Conservation (phyloP, 2,329 filamentous ascomycete genomes). For the Emmonsiellopsis sp. region DNA sequence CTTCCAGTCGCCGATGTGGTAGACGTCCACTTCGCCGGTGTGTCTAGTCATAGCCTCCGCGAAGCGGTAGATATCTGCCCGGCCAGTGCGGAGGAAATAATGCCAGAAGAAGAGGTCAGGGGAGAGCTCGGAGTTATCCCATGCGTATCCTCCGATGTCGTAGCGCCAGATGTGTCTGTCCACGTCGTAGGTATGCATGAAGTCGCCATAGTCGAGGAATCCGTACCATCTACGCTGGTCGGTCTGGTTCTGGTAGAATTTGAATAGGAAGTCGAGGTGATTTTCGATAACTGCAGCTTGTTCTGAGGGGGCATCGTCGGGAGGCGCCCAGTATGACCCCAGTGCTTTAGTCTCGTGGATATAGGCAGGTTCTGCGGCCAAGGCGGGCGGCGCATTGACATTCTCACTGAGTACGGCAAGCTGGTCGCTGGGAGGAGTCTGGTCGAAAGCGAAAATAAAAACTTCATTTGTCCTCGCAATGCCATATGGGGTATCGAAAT, state of each 20-base stretch:
- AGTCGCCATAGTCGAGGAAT: conserved; percentile 53
- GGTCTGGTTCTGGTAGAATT: conserved; percentile 48
- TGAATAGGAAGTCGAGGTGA: conserved; percentile 47
- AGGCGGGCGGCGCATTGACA: conserved; percentile 44
- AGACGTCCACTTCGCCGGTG: conserved; percentile 53
- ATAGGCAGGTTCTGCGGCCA: conserved; percentile 40
- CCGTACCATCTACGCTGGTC: conserved; percentile 54
- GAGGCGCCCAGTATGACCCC: conserved; percentile 46
- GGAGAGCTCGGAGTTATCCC: conserved; percentile 57
- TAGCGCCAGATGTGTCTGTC: conserved; percentile 54
- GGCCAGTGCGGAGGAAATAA: conserved; percentile 51
- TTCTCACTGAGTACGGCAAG: conserved; percentile 37
- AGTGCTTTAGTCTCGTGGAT: conserved; percentile 45
- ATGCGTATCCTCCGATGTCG: conserved; percentile 54
- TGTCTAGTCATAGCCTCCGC: conserved; percentile 51
- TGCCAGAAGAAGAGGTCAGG: conserved; percentile 55
- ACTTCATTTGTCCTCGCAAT: conserved; percentile 51
- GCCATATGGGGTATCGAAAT: conserved; percentile 48
- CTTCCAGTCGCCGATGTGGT: conserved; percentile 49
- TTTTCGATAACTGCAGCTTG: conserved; percentile 37
- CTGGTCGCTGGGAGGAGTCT: conserved; percentile 41
- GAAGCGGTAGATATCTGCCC: conserved; percentile 48
- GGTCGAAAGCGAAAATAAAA: conserved; percentile 43
- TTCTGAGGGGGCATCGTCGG: conserved; percentile 17
- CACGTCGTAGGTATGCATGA: conserved; percentile 53